Percentiles rank a stretch among this genome's conserved stretches.
Conservation (phyloP, 768 basidiomycete genomes). For the Boletus coccyginus region DNA sequence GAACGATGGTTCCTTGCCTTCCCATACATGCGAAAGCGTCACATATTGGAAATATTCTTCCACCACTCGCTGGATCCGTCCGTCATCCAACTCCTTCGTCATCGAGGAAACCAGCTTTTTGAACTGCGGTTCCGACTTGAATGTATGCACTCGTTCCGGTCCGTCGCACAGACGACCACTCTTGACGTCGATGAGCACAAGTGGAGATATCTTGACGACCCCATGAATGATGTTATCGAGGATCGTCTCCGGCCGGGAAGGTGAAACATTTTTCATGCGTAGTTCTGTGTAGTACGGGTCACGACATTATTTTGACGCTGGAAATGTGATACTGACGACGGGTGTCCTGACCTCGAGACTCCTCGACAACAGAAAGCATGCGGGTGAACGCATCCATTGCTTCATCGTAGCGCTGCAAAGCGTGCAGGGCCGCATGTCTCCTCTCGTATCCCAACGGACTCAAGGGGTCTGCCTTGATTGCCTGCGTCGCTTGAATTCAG, state of each 20-base stretch:
- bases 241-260: neutral
- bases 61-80: neutral
- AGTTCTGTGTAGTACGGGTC: neutral
- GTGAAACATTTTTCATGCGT: neutral
- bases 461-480: neutral
- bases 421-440: slow-evolving; percentile 1
- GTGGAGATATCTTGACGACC: neutral
- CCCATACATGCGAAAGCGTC: slow-evolving; percentile 14
- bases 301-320: rapidly evolving
- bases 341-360: neutral
- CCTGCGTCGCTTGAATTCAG: neutral
- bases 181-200: neutral
- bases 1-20: slow-evolving; percentile 7
- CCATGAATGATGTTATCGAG: neutral
- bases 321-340: neutral
- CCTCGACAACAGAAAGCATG: neutral
- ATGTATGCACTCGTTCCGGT: neutral
- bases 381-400: neutral
- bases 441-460: neutral
- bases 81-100: slow-evolving; percentile 1
- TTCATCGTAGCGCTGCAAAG: neutral
- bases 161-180: neutral
- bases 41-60: slow-evolving; percentile 8
- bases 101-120: slow-evolving; percentile 8
- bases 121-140: slow-evolving; percentile 1